Conservation (phyloP, 108 stramenopile species). For the Epithemia pelagica region DNA sequence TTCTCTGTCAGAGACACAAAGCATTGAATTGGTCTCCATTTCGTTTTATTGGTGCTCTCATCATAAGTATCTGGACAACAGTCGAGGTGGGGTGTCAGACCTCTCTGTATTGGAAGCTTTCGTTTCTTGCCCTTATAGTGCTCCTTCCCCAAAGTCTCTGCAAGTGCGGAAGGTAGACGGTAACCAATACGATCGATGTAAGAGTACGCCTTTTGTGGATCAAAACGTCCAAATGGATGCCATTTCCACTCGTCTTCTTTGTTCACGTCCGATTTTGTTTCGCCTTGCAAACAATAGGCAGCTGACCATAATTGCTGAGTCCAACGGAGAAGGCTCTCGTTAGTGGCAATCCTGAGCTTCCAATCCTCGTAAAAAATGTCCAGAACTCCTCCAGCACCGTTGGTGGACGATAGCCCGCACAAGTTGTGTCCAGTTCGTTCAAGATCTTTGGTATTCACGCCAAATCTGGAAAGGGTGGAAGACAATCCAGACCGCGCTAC, state of each 20-base stretch:
- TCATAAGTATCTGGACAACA: conserved; percentile 82
- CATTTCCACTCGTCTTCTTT: conserved; percentile 34
- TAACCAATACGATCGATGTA: conserved; percentile 89
- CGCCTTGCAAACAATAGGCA: conserved; percentile 47
- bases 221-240: conserved; percentile 77
- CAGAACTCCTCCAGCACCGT: conserved; percentile 85
- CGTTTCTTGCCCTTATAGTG: conserved; percentile 26
- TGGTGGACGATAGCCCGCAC: conserved; percentile 53
- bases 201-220: conserved; percentile 57
- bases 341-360: conserved; percentile 68
- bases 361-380: conserved; percentile 85
- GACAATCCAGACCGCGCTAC: conserved; percentile 37
- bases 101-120: conserved; percentile 62
- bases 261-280: conserved; percentile 28
- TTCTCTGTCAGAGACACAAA: conserved; percentile 84
- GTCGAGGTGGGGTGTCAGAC: conserved; percentile 92
- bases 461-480: conserved; percentile 33
- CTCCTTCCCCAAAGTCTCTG: conserved; percentile 46
- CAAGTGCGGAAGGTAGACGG: conserved; percentile 65
- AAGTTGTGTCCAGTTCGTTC: conserved; percentile 43
- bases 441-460: conserved; percentile 44
- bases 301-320: conserved; percentile 77
- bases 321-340: conserved; percentile 51
- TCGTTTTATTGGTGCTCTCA: conserved; percentile 26
- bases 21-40: conserved; percentile 92